Evolutionary conservation across 306 rosid species (phyloP), one percentile per base, ranked within the genome.

Genomic region (Albizia julibrissin): DNA sequence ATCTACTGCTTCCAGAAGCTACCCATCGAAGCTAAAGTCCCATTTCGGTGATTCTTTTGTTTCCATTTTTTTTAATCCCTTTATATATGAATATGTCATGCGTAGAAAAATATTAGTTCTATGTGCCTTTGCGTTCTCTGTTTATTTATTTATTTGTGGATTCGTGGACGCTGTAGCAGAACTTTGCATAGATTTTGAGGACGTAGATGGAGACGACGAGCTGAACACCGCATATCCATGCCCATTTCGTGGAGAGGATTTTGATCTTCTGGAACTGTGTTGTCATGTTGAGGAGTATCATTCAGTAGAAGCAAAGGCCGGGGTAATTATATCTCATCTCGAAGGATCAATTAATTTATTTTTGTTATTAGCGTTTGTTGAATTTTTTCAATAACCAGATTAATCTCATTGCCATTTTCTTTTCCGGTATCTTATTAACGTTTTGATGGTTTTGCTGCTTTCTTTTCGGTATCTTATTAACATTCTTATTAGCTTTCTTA

Each of bases 281-380:
- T 85, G 80, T 87, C 97, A 93, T 86, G 76, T 93, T 74, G 94
- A 91, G 54, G 84, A 85, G 42, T 88, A 91, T n/a, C 97, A 93
- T 84, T 78, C 89, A 21, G n/a, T 80, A 31, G 90, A 91, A 80
- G 54, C 92, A 15, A 80, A 80, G 1, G 83, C 86, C 52, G 95
- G 89, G 90, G 97, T 93, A 88, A 78, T 87, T 62, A 19, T 26
- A 61, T 80, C 49, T 49, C 77, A 6, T 59, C 54, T 56, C 24
- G n/a, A 39, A 70, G 29, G 37, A 3, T 66, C 43, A 9, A 37
- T 24, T 8, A 9, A 11, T 59, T 22, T 22, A 9, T 64, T 47
- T 9, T 64, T 29, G 22, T 4, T 29, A 43, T 69, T 43, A 0
- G 4, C n/a, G 31, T 78, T 50, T 42, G 16, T n/a, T n/a, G 18